Conservation (phyloP, 306 rosid species). For the Astragalus glycyphyllos region DNA sequence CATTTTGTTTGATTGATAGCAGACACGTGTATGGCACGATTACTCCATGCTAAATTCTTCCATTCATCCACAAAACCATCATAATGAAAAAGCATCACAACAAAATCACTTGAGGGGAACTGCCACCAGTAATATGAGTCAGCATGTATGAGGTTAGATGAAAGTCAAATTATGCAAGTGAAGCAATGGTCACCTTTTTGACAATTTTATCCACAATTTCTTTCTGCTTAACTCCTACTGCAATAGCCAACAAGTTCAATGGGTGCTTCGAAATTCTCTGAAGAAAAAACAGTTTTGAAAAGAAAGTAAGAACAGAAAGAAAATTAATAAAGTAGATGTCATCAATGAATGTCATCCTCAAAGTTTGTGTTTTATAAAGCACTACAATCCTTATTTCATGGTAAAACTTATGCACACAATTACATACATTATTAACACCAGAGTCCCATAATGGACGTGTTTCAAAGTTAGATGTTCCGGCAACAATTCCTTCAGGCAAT, state of each 20-base stretch:
- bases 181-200: constrained; percentile 63
- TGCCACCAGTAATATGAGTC: constrained; percentile 37
- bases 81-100: constrained; percentile 66
- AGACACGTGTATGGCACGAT: constrained; percentile 56
- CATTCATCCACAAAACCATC: constrained; percentile 60
- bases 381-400: too few relatives aligned
- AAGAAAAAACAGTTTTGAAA: constrained; percentile 6
- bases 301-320: too few relatives aligned
- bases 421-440: constrained; percentile 38
- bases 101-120: constrained; percentile 56
- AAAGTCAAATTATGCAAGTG: constrained; percentile 23
- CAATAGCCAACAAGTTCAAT: constrained; percentile 76
- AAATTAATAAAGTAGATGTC: too few relatives aligned
- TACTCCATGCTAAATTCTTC: constrained; percentile 58
- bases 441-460: constrained; percentile 80
- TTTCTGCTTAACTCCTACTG: constrained; percentile 88
- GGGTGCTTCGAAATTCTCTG: constrained; percentile 59
- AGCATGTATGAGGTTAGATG: constrained; percentile 25
- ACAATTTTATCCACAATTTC: constrained; percentile 70
- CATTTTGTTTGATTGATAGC: constrained; percentile 66
- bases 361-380: too few relatives aligned
- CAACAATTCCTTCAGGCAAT: constrained; percentile 76
- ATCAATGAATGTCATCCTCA: too few relatives aligned
- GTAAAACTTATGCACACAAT: too few relatives aligned
- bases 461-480: constrained; percentile 72